These are phyloP conservation scores for Neopestalotiopsis clavispora DNA, from an alignment of 2,329 filamentous ascomycete genomes.

Conservation along the genomic window DNA sequence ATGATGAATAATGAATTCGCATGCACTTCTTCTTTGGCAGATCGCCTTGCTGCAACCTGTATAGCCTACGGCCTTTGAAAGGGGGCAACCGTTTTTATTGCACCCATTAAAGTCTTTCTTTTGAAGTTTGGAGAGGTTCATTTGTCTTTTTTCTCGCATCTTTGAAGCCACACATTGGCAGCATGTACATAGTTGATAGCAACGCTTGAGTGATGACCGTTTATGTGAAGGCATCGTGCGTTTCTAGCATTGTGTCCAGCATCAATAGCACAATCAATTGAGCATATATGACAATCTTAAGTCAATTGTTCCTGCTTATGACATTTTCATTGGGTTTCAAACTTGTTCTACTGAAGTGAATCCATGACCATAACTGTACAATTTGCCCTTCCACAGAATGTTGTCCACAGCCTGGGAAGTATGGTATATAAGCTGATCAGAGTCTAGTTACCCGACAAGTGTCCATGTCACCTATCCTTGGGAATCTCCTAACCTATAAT, in stretches of 20 bases:
- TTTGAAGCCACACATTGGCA: neutral
- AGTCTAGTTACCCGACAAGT: neutral
- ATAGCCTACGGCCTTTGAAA: neutral
- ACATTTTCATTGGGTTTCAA: neutral
- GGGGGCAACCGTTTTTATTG: neutral
- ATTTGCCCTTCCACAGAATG: neutral
- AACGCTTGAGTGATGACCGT: neutral
- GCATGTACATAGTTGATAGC: neutral
- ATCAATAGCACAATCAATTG: neutral
- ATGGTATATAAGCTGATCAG: neutral
- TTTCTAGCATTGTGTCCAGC: neutral
- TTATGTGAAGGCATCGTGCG: neutral
- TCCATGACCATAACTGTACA: neutral
- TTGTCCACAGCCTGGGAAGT: neutral
- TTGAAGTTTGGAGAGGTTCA: neutral
- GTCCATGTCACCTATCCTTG: neutral
- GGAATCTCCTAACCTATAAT: too few relatives aligned
- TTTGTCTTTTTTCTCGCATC: neutral
- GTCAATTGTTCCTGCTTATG: neutral
- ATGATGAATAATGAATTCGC: slow-evolving; percentile 52
- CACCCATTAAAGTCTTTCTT: neutral
- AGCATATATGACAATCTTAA: neutral
- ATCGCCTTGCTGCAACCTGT: neutral
- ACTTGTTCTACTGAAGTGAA: neutral
- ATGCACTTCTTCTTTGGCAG: neutral